Conservation (phyloP, 345 rosid species). For the Rhodamnia argentea region DNA sequence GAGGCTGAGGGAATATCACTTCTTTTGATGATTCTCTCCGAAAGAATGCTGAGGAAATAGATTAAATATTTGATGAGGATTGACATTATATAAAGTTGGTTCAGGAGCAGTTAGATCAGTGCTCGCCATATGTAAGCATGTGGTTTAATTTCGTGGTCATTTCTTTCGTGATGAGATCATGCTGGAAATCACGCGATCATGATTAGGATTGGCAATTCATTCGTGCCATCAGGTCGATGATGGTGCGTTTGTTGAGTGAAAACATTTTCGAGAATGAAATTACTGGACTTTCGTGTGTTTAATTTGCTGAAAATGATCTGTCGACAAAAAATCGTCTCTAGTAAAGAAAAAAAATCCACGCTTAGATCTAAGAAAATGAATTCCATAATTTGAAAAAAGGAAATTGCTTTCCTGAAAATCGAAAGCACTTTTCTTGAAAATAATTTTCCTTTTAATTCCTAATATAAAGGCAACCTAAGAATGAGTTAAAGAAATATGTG, state of each 20-base stretch:
- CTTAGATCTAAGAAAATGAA: background rate
- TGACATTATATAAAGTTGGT: background rate
- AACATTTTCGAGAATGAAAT: background rate
- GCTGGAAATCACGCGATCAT: background rate
- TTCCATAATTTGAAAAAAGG: background rate
- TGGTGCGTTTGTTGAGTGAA: background rate
- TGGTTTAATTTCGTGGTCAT: background rate
- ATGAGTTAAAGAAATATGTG: background rate
- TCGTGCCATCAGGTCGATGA: background rate
- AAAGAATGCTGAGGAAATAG: background rate
- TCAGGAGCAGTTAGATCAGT: background rate
- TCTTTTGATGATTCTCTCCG: background rate
- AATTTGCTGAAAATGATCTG: background rate
- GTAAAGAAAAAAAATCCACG: too few relatives aligned
- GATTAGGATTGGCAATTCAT: background rate
- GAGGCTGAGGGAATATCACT: background rate
- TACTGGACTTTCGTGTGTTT: background rate
- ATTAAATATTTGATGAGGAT: background rate
- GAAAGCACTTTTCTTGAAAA: background rate
- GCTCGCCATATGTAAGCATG: background rate
- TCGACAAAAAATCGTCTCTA: background rate
- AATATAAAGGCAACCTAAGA: background rate
- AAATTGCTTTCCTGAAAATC: background rate
- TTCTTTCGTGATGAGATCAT: background rate
- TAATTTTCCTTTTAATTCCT: too few relatives aligned